A percentile compares a stretch with the other conserved stretches of the same genome.
Conservation (phyloP, 73 alveolate species). For the Halteria grandinella region DNA sequence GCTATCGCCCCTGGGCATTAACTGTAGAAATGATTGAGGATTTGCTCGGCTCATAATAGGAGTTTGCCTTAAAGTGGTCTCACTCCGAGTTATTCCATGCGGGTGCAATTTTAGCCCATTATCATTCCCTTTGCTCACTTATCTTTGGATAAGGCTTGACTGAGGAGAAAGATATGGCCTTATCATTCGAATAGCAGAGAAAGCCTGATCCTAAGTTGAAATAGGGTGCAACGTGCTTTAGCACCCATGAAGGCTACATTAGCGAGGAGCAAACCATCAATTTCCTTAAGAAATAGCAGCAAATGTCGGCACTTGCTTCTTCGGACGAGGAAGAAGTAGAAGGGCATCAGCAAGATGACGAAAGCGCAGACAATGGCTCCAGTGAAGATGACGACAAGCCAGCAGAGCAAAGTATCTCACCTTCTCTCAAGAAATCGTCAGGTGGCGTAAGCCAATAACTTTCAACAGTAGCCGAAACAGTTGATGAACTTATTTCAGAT, state of each 20-base stretch:
- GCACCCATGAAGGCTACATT: not conserved
- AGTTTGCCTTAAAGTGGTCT: slow-evolving; percentile 34
- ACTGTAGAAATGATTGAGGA: slow-evolving; percentile 16
- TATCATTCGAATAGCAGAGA: slow-evolving; percentile 12
- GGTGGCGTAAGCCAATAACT: slow-evolving; percentile 18
- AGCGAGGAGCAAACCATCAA: slow-evolving; percentile 41
- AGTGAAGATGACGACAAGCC: slow-evolving; percentile 19
- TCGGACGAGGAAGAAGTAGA: slow-evolving; percentile 38
- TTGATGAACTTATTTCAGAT: slow-evolving; percentile 30
- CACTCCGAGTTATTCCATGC: slow-evolving; percentile 54
- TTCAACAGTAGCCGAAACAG: slow-evolving; percentile 27
- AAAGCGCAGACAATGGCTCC: slow-evolving; percentile 9
- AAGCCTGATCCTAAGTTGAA: not conserved
- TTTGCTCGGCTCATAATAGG: not conserved
- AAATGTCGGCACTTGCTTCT: too few relatives aligned
- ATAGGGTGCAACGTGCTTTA: not conserved
- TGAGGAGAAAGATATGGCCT: slow-evolving; percentile 53
- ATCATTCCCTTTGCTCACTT: slow-evolving; percentile 53
- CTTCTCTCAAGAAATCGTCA: slow-evolving; percentile 1
- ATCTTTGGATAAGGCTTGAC: slow-evolving; percentile 52
- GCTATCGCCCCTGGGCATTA: slow-evolving; percentile 60
- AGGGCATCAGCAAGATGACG: slow-evolving; percentile 26
- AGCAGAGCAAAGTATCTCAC: not conserved
- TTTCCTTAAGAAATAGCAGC: slow-evolving; percentile 11
- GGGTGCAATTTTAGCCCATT: slow-evolving; percentile 46